Evolutionary conservation across 208 protist species (phyloP), one percentile per base, ranked within the genome.

Genomic region (Acanthamoeba royreba): DNA sequence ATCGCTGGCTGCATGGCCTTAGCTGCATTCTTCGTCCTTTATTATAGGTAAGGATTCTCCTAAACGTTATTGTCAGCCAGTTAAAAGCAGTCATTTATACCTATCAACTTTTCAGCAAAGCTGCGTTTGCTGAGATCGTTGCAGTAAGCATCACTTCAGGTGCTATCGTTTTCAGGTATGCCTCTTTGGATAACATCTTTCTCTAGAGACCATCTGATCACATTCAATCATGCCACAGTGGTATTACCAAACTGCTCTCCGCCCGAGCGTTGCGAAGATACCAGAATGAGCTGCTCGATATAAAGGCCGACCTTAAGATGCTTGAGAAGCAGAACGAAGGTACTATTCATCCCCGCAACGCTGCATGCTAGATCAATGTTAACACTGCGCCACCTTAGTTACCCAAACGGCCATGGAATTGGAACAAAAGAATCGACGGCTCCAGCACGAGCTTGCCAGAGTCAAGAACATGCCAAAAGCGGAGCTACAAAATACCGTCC

Each of bases 211-310:
- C n/a, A n/a, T n/a, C n/a, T n/a, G n/a, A 9, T 55, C 49, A 55
- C 19, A 25, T 55, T 55, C 49, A 2, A 25, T 8, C 46, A 38
- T 85, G 9, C 9, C 35, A 42, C 74, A 85, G 74, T 31, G 74
- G 74, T 47, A 31, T 85, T 2, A 85, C 74, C 40, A 85, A 85
- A 31, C n/a, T 85, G 74, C 43, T 85, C 5, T 85, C 74, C 9
- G 74, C 74, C 8, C 74, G 74, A 53, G 74, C 74, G 25, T n/a
- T 85, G 35, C 74, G 74, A 46, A 46, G 38, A 33, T 42, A 85
- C 74, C 74, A 85, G 74, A 85, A 85, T 31, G 74, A 85, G 35
- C 74, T 85, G 74, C 74, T 85, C 25, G 74, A 85, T 17, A 85
- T 85, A 31, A 46, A 53, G 40, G 74, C 74, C n/a, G 74, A 85